Evolutionary conservation across 148 eudicot genomes (phyloP).

Genomic region (Amaranthus cruentus): DNA sequence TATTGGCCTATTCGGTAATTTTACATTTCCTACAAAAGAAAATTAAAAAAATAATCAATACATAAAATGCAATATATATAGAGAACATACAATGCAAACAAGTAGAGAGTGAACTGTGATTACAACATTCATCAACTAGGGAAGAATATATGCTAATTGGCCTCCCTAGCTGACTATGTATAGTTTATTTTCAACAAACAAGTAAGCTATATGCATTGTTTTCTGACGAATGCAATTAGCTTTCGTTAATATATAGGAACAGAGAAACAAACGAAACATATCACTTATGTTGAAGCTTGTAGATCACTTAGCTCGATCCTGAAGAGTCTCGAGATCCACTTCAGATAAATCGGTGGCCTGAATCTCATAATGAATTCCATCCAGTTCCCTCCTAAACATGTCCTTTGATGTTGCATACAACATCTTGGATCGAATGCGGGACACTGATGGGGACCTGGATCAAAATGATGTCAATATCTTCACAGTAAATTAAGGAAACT

Average conservation of each 20-base stretch:
- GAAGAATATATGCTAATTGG: constrained; percentile 39
- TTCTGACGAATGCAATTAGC: constrained; percentile 13
- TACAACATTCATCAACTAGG: constrained; percentile 18
- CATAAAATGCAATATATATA: not conserved
- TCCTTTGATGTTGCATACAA: constrained; percentile 69
- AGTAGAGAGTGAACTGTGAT: not conserved
- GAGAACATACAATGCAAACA: not conserved
- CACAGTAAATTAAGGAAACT: not conserved
- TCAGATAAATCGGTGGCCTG: constrained; percentile 78
- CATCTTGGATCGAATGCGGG: constrained; percentile 61
- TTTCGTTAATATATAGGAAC: not conserved
- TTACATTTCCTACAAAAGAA: not conserved
- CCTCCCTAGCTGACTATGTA: constrained; percentile 28
- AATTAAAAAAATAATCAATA: not conserved
- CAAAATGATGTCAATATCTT: no score
- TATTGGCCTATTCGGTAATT: no score
- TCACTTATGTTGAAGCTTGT: not conserved
- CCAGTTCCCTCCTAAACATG: constrained; percentile 57
- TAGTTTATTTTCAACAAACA: constrained; percentile 32
- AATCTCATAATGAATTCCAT: constrained; percentile 72
- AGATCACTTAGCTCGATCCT: constrained; percentile 47
- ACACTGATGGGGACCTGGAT: constrained; percentile 69
- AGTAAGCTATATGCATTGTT: constrained; percentile 12
- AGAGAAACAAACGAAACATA: not conserved
- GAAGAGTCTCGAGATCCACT: constrained; percentile 57